These are phyloP conservation scores for Penicillium nordicum DNA, from an alignment of 2,329 filamentous ascomycete genomes.

Conservation along the genomic window DNA sequence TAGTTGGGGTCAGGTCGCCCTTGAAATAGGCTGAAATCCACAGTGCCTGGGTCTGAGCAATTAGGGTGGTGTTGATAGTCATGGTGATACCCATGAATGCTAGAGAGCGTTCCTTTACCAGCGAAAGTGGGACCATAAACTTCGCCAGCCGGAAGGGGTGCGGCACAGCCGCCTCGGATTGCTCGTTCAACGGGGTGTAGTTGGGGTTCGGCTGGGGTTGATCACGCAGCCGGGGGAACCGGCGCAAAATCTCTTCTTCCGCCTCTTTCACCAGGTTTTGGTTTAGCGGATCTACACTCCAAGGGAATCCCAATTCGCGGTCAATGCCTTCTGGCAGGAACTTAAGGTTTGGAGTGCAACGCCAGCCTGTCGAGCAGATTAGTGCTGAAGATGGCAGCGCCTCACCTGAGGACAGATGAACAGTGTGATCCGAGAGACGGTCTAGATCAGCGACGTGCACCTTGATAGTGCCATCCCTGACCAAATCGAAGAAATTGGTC, in stretches of 20 bases:
- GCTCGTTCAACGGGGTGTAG: constrained; percentile 30
- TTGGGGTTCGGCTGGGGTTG: constrained; percentile 36
- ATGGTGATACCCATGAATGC: constrained; percentile 50
- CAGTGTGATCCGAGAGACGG: constrained; percentile 43
- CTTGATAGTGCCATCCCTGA: constrained; percentile 52
- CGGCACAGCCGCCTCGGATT: constrained; percentile 38
- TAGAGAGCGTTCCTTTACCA: constrained; percentile 43
- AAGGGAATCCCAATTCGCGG: constrained; percentile 48
- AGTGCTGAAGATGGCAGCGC: constrained; percentile 50
- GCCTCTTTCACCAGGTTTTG: constrained; percentile 40
- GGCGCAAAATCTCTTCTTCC: constrained; percentile 50
- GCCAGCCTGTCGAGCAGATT: constrained; percentile 58
- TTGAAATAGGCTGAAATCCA: constrained; percentile 66
- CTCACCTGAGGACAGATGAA: constrained; percentile 50
- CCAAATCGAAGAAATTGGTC: constrained; percentile 55
- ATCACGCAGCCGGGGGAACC: constrained; percentile 49
- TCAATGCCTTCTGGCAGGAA: constrained; percentile 47
- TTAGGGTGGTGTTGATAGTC: constrained; percentile 45
- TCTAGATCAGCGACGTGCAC: constrained; percentile 56
- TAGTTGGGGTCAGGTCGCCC: constrained; percentile 43
- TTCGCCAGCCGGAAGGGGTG: constrained; percentile 49
- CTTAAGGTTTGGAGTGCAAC: constrained; percentile 46
- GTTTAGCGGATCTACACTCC: constrained; percentile 33
- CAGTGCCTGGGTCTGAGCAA: constrained; percentile 52
- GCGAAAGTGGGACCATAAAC: constrained; percentile 46